These are phyloP conservation scores for Lotus japonicus DNA, from an alignment of 306 rosid species.

Conservation along the genomic window DNA sequence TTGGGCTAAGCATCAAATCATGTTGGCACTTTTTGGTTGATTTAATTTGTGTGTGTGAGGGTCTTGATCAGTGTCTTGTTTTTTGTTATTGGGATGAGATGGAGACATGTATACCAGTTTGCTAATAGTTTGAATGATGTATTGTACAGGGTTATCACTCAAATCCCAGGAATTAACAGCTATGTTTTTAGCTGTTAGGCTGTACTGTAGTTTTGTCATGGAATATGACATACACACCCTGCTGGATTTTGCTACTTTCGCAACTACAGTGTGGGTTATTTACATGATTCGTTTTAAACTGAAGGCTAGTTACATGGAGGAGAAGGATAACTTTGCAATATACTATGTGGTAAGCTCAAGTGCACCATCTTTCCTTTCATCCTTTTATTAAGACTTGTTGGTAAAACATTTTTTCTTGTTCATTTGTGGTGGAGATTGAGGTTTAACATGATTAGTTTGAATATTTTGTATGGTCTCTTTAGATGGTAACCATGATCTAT, in stretches of 20 bases:
- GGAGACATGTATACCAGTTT: neutral
- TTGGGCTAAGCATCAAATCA: neutral
- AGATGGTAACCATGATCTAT: neutral
- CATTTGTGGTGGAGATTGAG: neutral
- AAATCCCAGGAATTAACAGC: constrained; percentile 96
- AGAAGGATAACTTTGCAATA: constrained; percentile 88
- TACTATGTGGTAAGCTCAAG: constrained; percentile 71
- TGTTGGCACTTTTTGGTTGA: constrained; percentile 13
- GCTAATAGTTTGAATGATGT: constrained; percentile 15
- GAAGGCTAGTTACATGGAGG: constrained; percentile 98
- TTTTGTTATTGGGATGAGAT: too few relatives aligned
- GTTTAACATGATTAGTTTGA: neutral
- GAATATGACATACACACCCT: constrained; percentile 96
- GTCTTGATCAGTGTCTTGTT: neutral
- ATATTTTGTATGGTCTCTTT: neutral
- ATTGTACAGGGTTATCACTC: constrained; percentile 78
- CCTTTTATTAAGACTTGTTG: neutral
- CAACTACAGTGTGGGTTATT: constrained; percentile 86
- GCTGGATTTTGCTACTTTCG: constrained; percentile 81
- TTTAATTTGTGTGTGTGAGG: neutral
- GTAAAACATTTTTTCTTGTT: neutral
- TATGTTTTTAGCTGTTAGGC: constrained; percentile 87
- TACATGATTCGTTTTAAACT: constrained; percentile 93
- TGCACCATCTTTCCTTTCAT: neutral
- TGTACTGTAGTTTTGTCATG: constrained; percentile 96